A percentile compares a stretch with the other conserved stretches of the same genome.
Evolutionary conservation across 257 asterid species (phyloP).

Genomic region (Ehretia macrophylla): DNA sequence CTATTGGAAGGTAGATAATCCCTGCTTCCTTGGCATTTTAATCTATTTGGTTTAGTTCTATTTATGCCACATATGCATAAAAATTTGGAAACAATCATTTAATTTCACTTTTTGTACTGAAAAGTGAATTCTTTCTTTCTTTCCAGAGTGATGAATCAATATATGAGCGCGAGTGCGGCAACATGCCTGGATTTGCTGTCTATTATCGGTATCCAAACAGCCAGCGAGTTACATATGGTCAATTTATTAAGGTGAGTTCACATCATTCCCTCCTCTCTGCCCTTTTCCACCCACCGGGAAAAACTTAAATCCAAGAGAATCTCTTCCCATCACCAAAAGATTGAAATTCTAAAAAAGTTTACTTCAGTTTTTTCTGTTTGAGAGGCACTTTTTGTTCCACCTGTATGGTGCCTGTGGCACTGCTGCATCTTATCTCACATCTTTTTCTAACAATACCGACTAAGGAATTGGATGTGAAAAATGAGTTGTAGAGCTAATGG

Average conservation of each 20-base stretch:
- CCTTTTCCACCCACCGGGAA: background rate
- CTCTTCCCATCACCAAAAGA: too few species aligned
- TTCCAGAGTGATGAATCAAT: slow-evolving; percentile 82
- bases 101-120: background rate
- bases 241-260: slow-evolving; percentile 81
- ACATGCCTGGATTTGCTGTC: slow-evolving; percentile 99
- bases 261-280: background rate
- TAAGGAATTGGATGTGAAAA: too few species aligned
- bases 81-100: background rate
- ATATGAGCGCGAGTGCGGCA: slow-evolving; percentile 97
- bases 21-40: slow-evolving; percentile 4
- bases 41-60: background rate
- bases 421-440: too few species aligned
- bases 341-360: too few species aligned
- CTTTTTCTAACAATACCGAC: too few species aligned
- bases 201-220: slow-evolving; percentile 96
- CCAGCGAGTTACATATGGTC: slow-evolving; percentile 93
- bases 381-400: too few species aligned
- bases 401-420: too few species aligned
- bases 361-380: too few species aligned
- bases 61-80: background rate
- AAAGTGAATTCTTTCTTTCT: slow-evolving; percentile 2
- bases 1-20: slow-evolving; percentile 75
- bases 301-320: background rate
- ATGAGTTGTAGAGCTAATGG: too few species aligned